Conservation (phyloP, 305 asterid species). For the Solanum aculeatissimum region DNA sequence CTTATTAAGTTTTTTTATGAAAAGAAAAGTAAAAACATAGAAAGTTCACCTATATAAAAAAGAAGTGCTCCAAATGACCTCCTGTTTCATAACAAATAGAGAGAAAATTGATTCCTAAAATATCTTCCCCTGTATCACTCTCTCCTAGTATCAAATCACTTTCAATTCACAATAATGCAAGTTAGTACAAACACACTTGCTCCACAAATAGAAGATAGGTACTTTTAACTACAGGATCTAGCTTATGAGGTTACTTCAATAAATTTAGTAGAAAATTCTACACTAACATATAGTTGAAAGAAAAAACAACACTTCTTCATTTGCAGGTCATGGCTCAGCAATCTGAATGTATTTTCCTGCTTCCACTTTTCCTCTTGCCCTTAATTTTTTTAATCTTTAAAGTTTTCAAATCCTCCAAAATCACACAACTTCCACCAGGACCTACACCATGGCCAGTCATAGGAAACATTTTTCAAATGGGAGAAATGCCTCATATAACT, state of each 20-base stretch:
- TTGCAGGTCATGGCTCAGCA: neutral
- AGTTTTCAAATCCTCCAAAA: neutral
- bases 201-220: neutral
- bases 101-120: constrained; percentile 1
- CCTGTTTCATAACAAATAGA: neutral
- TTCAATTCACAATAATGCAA: neutral
- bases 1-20: neutral
- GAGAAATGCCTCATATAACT: constrained; percentile 9
- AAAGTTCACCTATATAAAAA: neutral
- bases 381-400: neutral
- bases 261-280: neutral
- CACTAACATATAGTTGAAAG: neutral
- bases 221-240: neutral
- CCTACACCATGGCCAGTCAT: constrained; percentile 26
- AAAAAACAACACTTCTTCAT: neutral
- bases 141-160: neutral
- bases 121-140: neutral
- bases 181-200: neutral
- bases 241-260: neutral
- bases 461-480: constrained; percentile 2
- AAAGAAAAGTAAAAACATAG: neutral
- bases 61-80: neutral
- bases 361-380: neutral
- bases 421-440: constrained; percentile 15
- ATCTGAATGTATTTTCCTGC: neutral